Evolutionary conservation across 306 rosid species (phyloP).

Genomic region (Neltuma alba): DNA sequence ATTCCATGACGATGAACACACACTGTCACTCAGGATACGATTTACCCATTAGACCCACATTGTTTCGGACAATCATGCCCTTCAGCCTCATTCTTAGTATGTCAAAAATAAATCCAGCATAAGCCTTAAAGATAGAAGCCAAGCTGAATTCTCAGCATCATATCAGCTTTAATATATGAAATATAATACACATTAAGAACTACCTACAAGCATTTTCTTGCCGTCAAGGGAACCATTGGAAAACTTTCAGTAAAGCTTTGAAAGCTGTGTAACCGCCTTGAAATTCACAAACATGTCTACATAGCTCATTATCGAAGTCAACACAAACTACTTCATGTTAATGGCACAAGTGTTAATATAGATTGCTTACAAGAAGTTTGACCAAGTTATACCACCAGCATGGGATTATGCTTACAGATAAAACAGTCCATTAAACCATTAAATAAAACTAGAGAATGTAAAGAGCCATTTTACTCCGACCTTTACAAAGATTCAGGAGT

Average conservation of each 20-base stretch:
- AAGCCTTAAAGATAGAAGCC: constrained; percentile 14
- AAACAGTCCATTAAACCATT: constrained; percentile 8
- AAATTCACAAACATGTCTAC: not conserved
- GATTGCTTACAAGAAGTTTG: constrained; percentile 12
- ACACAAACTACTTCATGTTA: not conserved
- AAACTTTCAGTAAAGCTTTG: not conserved
- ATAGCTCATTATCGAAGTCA: not conserved
- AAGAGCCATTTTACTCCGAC: not conserved
- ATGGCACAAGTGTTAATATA: not conserved
- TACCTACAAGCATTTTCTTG: not conserved
- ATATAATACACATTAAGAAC: not conserved
- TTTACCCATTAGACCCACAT: constrained; percentile 7
- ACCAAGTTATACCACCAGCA: constrained; percentile 22
- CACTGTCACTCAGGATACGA: constrained; percentile 1
- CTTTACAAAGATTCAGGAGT: constrained; percentile 7
- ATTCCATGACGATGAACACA: constrained; percentile 10
- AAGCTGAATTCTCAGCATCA: not conserved
- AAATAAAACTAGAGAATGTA: not conserved
- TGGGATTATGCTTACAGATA: constrained; percentile 27
- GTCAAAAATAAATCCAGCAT: constrained; percentile 8
- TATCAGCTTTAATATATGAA: not conserved
- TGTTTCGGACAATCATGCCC: constrained; percentile 10
- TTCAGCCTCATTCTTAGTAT: not conserved
- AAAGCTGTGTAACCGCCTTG: not conserved
- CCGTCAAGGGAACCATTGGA: not conserved